Conservation (phyloP, 371 early-diverging fungal species). For the Mucor piriformis region DNA sequence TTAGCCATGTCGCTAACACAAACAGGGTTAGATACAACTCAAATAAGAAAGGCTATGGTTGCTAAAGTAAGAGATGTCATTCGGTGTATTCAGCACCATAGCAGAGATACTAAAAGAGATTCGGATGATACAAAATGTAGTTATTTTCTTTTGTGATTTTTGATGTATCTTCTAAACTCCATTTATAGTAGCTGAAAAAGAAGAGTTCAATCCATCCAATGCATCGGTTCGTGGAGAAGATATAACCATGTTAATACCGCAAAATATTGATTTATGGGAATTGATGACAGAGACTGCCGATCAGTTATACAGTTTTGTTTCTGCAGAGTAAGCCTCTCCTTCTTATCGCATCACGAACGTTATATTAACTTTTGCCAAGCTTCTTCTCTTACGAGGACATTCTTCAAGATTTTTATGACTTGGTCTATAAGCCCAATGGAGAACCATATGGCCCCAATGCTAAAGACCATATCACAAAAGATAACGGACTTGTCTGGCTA, state of each 20-base stretch:
- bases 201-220: constrained; percentile 25
- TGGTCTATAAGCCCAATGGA: constrained; percentile 60
- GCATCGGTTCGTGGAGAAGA: constrained; percentile 35
- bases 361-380: too few relatives aligned
- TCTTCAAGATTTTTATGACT: constrained; percentile 63
- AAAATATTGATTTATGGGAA: constrained; percentile 74
- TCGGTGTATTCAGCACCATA: constrained; percentile 62
- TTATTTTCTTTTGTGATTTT: background rate
- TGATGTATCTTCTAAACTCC: background rate
- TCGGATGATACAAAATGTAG: constrained; percentile 16
- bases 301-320: constrained; percentile 77
- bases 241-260: constrained; percentile 68
- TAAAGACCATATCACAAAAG: constrained; percentile 58
- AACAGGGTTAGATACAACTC: constrained; percentile 50
- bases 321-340: constrained; percentile 50
- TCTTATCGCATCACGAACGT: too few relatives aligned
- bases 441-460: constrained; percentile 45
- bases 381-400: constrained; percentile 70
- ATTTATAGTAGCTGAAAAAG: constrained; percentile 4
- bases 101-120: constrained; percentile 20
- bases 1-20: constrained; percentile 49
- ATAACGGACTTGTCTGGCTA: constrained; percentile 78
- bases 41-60: constrained; percentile 72
- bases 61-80: constrained; percentile 69
- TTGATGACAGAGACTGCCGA: constrained; percentile 78